Evolutionary conservation across 2,329 filamentous ascomycete species (phyloP).

Genomic region (Colletotrichum sublineola): DNA sequence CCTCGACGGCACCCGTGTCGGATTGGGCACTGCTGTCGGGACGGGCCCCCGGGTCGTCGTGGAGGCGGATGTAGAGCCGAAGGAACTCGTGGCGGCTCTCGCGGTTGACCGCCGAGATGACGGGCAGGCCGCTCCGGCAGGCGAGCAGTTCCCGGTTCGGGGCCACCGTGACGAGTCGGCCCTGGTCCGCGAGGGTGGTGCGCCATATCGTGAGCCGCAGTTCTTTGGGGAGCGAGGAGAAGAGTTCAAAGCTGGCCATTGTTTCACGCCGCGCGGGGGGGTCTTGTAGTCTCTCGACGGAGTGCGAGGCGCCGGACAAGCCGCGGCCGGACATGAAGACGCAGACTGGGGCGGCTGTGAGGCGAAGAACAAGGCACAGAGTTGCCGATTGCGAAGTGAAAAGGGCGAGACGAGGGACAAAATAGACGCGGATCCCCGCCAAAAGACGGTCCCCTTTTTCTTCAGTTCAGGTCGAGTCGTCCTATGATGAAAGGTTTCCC

Average conservation of each 20-base stretch:
- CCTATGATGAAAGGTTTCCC: neutral
- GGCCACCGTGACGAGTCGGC: slow-evolving; percentile 8
- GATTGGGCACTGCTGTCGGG: neutral
- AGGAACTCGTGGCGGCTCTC: slow-evolving; percentile 26
- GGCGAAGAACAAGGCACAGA: neutral
- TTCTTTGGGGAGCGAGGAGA: slow-evolving; percentile 7
- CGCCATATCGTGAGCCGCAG: slow-evolving; percentile 11
- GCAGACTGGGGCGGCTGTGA: neutral
- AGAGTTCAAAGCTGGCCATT: slow-evolving; percentile 3
- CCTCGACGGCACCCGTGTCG: neutral
- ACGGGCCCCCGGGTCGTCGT: neutral
- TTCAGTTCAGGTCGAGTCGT: neutral
- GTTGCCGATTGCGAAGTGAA: neutral
- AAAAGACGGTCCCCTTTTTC: neutral
- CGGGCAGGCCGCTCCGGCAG: slow-evolving; percentile 7
- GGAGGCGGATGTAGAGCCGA: neutral
- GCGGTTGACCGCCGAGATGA: slow-evolving; percentile 8
- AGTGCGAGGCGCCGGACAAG: neutral
- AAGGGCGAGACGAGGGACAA: neutral
- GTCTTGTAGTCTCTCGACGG: neutral
- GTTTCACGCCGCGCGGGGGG: neutral
- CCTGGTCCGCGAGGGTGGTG: neutral
- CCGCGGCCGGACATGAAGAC: neutral
- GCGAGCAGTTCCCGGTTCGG: neutral
- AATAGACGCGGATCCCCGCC: neutral